phyloP scores from a whole-genome alignment of 768 basidiomycete genomes.

The Boletus rubropictus region DNA sequence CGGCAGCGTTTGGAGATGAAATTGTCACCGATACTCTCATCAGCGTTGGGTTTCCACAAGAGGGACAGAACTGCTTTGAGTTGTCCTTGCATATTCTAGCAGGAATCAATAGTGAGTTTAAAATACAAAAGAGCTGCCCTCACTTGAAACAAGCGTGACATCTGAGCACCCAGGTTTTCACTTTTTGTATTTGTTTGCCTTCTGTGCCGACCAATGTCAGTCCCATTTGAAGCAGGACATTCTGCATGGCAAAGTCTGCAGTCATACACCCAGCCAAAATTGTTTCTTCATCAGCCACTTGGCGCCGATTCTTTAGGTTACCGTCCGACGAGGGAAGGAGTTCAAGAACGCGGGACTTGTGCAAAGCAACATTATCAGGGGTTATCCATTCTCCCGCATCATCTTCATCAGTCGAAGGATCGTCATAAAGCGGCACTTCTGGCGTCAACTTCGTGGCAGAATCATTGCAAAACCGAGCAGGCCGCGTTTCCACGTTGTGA shows the following conservation, averaged over 20 bases:
- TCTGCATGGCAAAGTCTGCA: conserved; percentile 98
- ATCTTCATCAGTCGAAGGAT: conserved; percentile 68
- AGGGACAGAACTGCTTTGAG: conserved; percentile 94
- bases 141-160: conserved; percentile 99
- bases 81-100: conserved; percentile 90
- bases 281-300: conserved; percentile 32
- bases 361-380: conserved; percentile 72
- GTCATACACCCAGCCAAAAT: conserved; percentile 90
- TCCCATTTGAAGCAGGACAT: conserved; percentile 92
- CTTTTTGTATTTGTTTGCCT: conserved; percentile 82
- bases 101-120: background rate
- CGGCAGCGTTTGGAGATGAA: conserved; percentile 53
- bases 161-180: conserved; percentile 92
- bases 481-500: conserved; percentile 29
- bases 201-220: conserved; percentile 84
- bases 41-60: conserved; percentile 90
- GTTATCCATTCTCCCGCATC: conserved; percentile 98
- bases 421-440: conserved; percentile 52
- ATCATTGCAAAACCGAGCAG: conserved; percentile 1
- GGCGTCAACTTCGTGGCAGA: conserved; percentile 8
- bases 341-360: conserved; percentile 84
- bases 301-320: conserved; percentile 28
- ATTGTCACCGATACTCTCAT: conserved; percentile 89
- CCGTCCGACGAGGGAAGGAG: conserved; percentile 58
- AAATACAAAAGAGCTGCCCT: conserved; percentile 29